Percentiles rank a stretch among this genome's conserved stretches.
Evolutionary conservation across 1,284 basidiomycete genomes (phyloP).

Genomic region (Hortiboletus rubellus): DNA sequence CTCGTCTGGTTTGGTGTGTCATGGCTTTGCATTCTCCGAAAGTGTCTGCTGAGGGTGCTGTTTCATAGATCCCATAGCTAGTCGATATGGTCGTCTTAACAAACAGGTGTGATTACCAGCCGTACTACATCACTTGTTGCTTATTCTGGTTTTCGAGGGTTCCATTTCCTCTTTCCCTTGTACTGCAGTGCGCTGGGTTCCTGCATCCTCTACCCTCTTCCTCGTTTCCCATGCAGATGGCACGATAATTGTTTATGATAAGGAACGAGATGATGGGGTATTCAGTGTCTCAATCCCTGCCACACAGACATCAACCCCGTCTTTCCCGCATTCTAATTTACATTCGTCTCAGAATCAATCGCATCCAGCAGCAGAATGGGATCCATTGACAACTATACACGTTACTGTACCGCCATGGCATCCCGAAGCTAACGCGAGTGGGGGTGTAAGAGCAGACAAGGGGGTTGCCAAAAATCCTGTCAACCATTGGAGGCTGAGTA

Average conservation of each 20-base stretch:
- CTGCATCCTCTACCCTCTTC: conserved; percentile 81
- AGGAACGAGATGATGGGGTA: conserved; percentile 82
- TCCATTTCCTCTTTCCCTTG: conserved; percentile 27
- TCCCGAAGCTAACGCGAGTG: conserved; percentile 49
- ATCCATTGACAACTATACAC: conserved; percentile 70
- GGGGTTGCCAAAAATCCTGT: conserved; percentile 80
- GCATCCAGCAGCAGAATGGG: conserved; percentile 51
- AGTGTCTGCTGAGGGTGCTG: not conserved
- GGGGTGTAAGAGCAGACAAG: conserved; percentile 51
- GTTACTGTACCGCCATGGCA: conserved; percentile 85
- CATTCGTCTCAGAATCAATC: conserved; percentile 14
- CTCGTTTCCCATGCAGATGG: conserved; percentile 92
- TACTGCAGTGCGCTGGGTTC: conserved; percentile 85
- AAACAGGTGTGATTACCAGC: conserved; percentile 61
- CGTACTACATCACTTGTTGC: conserved; percentile 20
- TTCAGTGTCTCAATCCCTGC: conserved; percentile 63
- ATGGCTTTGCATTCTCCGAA: not conserved
- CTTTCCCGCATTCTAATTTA: conserved; percentile 12
- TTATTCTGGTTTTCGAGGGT: conserved; percentile 14
- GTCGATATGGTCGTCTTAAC: conserved; percentile 87
- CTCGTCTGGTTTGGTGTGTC: conserved; percentile 84
- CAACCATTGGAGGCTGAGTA: conserved; percentile 79
- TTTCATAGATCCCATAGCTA: conserved; percentile 72
- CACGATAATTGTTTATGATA: conserved; percentile 84
- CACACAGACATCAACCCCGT: conserved; percentile 15